phyloP scores from a whole-genome alignment of 2,329 filamentous ascomycete species.

The Aaosphaeria pasadenensis region DNA sequence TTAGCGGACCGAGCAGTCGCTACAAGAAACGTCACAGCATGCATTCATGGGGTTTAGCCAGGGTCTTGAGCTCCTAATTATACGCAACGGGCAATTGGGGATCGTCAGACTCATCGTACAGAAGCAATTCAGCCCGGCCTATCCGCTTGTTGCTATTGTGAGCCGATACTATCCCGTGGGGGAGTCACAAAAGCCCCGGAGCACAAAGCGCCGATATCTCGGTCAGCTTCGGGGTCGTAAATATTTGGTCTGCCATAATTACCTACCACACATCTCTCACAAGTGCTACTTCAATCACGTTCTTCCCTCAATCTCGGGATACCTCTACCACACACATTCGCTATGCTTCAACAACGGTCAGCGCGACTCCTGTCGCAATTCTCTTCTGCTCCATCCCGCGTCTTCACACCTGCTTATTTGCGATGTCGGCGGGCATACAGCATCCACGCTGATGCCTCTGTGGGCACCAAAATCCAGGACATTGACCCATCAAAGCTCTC shows the following conservation, averaged over 20 bases:
- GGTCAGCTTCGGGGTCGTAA: conserved; percentile 24
- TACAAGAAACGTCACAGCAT: no score
- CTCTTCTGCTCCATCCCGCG: conserved; percentile 23
- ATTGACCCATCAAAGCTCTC: conserved; percentile 76
- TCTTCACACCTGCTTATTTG: conserved; percentile 28
- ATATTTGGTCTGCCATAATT: background rate
- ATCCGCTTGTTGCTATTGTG: no score
- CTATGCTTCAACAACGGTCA: conserved; percentile 37
- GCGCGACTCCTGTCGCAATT: conserved; percentile 31
- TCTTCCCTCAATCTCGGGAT: background rate
- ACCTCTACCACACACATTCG: conserved; percentile 11
- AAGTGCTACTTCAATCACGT: background rate
- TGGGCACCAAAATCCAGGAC: conserved; percentile 56
- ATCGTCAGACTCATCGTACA: no score
- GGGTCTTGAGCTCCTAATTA: no score
- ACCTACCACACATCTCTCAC: no score
- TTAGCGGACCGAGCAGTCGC: no score
- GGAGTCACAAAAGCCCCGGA: conserved; percentile 1
- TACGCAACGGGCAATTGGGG: no score
- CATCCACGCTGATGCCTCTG: conserved; percentile 46
- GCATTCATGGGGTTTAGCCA: no score
- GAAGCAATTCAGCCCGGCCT: no score
- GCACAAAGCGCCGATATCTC: conserved; percentile 4
- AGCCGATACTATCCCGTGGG: no score
- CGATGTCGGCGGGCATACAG: conserved; percentile 51